These are phyloP conservation scores for Saccharata proteae DNA, from an alignment of 2,329 filamentous ascomycete genomes.

Conservation along the genomic window DNA sequence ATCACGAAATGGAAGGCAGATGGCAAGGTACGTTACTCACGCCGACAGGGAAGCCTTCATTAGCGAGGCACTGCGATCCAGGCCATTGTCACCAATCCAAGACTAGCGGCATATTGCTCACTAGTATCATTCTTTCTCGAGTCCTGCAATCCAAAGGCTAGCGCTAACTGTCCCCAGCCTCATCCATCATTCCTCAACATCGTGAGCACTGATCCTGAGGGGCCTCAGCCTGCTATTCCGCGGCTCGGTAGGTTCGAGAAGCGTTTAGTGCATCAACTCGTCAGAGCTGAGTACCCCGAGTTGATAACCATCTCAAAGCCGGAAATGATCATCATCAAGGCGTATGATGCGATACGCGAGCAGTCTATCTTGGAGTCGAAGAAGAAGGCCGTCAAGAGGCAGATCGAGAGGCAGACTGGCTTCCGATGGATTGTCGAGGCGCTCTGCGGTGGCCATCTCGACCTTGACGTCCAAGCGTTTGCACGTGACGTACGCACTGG, in stretches of 20 bases:
- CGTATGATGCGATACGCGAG: constrained; percentile 32
- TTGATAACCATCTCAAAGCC: constrained; percentile 30
- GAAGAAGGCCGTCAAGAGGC: not conserved
- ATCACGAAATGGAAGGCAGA: constrained; percentile 36
- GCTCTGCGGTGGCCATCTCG: constrained; percentile 26
- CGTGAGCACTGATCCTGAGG: constrained; percentile 18
- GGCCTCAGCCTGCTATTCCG: constrained; percentile 10
- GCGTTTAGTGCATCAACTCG: constrained; percentile 52
- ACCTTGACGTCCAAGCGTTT: constrained; percentile 25
- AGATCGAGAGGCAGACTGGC: constrained; percentile 28
- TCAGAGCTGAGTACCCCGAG: constrained; percentile 48
- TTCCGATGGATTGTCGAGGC: constrained; percentile 41
- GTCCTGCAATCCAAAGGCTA: constrained; percentile 14
- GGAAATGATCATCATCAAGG: constrained; percentile 31
- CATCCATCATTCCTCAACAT: constrained; percentile 14
- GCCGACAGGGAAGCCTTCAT: not conserved
- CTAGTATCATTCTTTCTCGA: not conserved
- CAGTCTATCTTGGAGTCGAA: constrained; percentile 22
- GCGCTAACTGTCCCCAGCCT: constrained; percentile 31
- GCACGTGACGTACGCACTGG: constrained; percentile 23
- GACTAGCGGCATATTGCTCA: not conserved
- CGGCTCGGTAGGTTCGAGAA: constrained; percentile 42
- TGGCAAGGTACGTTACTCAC: constrained; percentile 13
- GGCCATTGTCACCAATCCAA: not conserved
- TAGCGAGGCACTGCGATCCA: constrained; percentile 1